A percentile compares a stretch with the other conserved stretches of the same genome.
Evolutionary conservation across 345 rosid genomes (phyloP).

Genomic region (Camelina hispida): DNA sequence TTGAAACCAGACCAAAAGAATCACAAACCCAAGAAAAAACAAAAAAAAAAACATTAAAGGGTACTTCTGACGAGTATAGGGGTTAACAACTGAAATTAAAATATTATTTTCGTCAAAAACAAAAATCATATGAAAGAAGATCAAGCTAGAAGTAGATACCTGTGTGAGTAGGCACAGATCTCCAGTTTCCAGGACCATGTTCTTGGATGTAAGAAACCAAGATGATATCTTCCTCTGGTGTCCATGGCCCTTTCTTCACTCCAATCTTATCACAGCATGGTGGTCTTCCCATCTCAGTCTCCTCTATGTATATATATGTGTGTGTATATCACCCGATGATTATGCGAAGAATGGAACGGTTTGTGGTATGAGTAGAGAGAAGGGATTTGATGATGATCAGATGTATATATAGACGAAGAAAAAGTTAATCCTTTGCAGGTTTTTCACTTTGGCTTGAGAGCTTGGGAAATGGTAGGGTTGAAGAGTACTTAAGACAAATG

Average conservation of each 20-base stretch:
- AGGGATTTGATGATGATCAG: conserved; percentile 17
- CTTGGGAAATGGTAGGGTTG: conserved; percentile 16
- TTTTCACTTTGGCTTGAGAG: conserved; percentile 1
- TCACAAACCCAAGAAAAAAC: conserved; percentile 38
- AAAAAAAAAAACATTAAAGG: conserved; percentile 23
- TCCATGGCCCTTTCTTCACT: conserved; percentile 98
- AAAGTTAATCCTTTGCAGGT: background rate
- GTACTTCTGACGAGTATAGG: conserved; percentile 20
- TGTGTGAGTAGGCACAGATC: conserved; percentile 83
- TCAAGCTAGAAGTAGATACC: conserved; percentile 48
- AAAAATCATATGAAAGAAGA: background rate
- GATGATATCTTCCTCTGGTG: conserved; percentile 95
- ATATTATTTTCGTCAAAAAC: background rate
- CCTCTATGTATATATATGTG: background rate
- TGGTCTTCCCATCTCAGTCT: conserved; percentile 72
- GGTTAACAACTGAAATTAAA: conserved; percentile 2
- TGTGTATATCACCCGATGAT: background rate
- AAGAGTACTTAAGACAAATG: conserved; percentile 18
- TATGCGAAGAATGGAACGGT: background rate
- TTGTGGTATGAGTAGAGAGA: conserved; percentile 27
- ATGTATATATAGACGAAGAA: conserved; percentile 19
- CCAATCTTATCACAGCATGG: conserved; percentile 94
- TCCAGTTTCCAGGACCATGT: conserved; percentile 98
- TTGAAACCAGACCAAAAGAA: conserved; percentile 33
- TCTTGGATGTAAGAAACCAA: conserved; percentile 91